phyloP scores from a whole-genome alignment of 345 rosid species.

The Populus tremula region DNA sequence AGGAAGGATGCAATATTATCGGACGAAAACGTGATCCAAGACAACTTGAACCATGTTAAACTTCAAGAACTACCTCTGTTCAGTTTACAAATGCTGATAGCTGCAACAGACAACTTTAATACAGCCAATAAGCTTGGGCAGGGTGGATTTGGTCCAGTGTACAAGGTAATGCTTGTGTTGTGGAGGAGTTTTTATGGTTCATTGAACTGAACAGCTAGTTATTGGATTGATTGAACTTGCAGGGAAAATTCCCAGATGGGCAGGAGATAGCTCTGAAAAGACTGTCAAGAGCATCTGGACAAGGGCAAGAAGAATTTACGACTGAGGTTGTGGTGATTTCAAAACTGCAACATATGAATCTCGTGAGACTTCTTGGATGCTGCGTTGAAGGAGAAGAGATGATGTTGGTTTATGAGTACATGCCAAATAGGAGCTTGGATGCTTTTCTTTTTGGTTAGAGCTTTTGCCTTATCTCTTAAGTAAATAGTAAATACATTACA shows the following conservation, averaged over 20 bases:
- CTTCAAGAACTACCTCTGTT: slow-evolving; percentile 30
- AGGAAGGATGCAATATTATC: too few species aligned
- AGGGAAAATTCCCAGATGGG: slow-evolving; percentile 31
- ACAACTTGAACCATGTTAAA: neutral
- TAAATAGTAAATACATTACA: neutral
- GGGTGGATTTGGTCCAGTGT: slow-evolving; percentile 47
- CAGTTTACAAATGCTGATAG: slow-evolving; percentile 21
- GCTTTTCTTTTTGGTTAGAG: slow-evolving; percentile 6
- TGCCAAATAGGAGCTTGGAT: slow-evolving; percentile 42
- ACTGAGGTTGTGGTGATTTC: slow-evolving; percentile 42
- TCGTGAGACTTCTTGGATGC: slow-evolving; percentile 38
- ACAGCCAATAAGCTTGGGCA: slow-evolving; percentile 31
- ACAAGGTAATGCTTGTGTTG: slow-evolving; percentile 27
- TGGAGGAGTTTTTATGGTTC: neutral
- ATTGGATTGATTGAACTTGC: neutral
- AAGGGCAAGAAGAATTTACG: slow-evolving; percentile 36
- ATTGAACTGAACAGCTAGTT: neutral
- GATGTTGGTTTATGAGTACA: slow-evolving; percentile 35
- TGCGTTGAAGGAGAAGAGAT: slow-evolving; percentile 35
- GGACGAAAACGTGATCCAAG: too few species aligned
- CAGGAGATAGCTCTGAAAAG: slow-evolving; percentile 41
- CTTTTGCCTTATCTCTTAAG: neutral
- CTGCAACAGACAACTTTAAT: slow-evolving; percentile 34
- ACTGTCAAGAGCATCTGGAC: slow-evolving; percentile 27
- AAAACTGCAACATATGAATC: slow-evolving; percentile 40